Evolutionary conservation across 805 yeast genomes (phyloP), one percentile per base, ranked within the genome.

Genomic region (Lachancea sp.): DNA sequence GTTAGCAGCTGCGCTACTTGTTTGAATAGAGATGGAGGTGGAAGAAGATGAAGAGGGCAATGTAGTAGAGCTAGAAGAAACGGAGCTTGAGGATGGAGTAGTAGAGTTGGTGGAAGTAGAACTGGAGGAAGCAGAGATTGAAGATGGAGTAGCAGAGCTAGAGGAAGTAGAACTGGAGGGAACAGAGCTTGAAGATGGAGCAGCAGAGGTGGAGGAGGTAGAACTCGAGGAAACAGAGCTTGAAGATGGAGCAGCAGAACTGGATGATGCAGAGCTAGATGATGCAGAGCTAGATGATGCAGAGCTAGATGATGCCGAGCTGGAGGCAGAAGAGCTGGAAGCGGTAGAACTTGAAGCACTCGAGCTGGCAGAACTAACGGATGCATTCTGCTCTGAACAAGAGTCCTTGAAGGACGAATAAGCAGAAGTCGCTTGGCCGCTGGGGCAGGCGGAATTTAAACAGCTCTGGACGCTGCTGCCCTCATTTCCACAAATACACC

Each of bases 391-490:
- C 45, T 67, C 71, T 8, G 60, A 43, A 65, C 89, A 83, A 16
- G 77, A 53, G 43, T 61, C 48, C 56, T 74, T 57, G 61, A 85
- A 83, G 16, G 79, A 72, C 23, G 70, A 45, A 54, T 67, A 67
- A 45, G 96, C 96, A 40, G 69, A 58, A 37, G 64, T 75, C 29
- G 78, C 69, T 33, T 69, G 63, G 47, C 72, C 82, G 53, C 70
- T 63, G 51, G 95, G 89, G 69, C 97, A 88, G 45, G 68, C 72
- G 44, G 69, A 58, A 42, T 72, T 65, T 64, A 88, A 70, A 70
- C 96, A 88, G 39, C 66, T 46, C 55, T 76, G 64, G 51, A 87
- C 65, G 30, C 72, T 65, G 45, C 64, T 43, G 49, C 72, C 64
- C 52, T 83, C 77, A 41, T 69, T 68, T 31, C 71, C 61, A 65